phyloP scores from a whole-genome alignment of 345 rosid species.

The Syzygium jambos region DNA sequence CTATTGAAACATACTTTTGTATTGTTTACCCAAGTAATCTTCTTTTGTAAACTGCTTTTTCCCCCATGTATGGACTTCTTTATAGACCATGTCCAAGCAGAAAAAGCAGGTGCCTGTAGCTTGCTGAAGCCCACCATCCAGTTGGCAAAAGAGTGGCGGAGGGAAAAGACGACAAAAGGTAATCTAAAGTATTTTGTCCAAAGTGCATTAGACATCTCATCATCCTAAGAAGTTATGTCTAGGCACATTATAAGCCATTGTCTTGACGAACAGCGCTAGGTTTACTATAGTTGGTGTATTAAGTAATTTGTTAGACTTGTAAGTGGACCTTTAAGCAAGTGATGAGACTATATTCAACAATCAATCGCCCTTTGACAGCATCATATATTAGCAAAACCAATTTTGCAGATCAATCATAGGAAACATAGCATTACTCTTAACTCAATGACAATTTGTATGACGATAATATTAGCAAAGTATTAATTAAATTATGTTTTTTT shows the following conservation, averaged over 20 bases:
- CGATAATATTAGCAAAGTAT: background rate
- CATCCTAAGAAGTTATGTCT: background rate
- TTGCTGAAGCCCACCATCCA: background rate
- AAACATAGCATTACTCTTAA: background rate
- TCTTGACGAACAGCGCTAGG: background rate
- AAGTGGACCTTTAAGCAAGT: background rate
- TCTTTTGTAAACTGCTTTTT: background rate
- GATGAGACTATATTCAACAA: background rate
- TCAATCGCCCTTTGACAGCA: background rate
- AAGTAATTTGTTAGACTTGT: background rate
- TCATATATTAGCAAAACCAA: background rate
- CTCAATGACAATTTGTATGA: background rate
- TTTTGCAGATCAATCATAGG: background rate
- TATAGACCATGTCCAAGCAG: background rate
- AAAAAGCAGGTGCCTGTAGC: background rate
- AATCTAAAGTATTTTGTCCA: background rate
- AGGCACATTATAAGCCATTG: background rate
- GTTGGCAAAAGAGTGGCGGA: background rate
- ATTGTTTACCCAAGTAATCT: background rate
- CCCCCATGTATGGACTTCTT: background rate
- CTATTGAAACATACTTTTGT: background rate
- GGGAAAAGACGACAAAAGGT: background rate
- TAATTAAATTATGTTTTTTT: background rate
- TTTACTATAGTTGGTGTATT: background rate
- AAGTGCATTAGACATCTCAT: background rate